These are phyloP conservation scores for Aspergillus fumigatiaffinis DNA, from an alignment of 2,329 filamentous ascomycete species.

Conservation along the genomic window DNA sequence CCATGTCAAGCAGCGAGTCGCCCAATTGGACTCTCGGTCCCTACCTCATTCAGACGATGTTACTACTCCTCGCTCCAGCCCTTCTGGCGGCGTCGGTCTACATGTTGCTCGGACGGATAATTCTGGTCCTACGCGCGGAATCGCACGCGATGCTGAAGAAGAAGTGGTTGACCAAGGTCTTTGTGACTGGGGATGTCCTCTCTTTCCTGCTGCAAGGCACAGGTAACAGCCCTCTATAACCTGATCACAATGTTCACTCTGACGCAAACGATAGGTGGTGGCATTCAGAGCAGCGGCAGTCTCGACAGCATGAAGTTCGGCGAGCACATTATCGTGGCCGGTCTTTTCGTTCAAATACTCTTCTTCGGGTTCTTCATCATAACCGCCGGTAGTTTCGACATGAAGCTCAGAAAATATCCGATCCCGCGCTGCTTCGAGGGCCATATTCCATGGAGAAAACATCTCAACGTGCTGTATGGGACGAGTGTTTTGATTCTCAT, in stretches of 20 bases:
- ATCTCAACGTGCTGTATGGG: slow-evolving; percentile 10
- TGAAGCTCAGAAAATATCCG: slow-evolving; percentile 4
- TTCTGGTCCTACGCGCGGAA: slow-evolving; percentile 32
- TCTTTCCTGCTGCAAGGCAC: slow-evolving; percentile 30
- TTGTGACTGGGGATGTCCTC: slow-evolving; percentile 31
- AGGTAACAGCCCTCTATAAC: slow-evolving; percentile 10
- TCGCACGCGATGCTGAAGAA: slow-evolving; percentile 26
- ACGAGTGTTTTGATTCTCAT: slow-evolving; percentile 17
- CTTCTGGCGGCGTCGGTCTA: slow-evolving; percentile 41
- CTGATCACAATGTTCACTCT: background rate
- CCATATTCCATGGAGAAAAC: slow-evolving; percentile 5
- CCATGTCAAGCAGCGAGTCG: slow-evolving; percentile 2
- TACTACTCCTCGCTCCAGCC: slow-evolving; percentile 37
- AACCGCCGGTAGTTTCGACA: slow-evolving; percentile 6
- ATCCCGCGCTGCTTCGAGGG: slow-evolving; percentile 1
- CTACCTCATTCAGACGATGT: slow-evolving; percentile 34
- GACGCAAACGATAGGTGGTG: slow-evolving; percentile 9
- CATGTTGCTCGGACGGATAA: slow-evolving; percentile 38
- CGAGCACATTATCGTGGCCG: slow-evolving; percentile 48
- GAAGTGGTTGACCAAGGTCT: slow-evolving; percentile 37
- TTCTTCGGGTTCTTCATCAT: slow-evolving; percentile 57
- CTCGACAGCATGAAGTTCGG: slow-evolving; percentile 11
- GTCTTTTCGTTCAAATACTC: slow-evolving; percentile 56
- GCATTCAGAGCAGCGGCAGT: slow-evolving; percentile 9
- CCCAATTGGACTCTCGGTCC: slow-evolving; percentile 11